Evolutionary conservation across 192 early-diverging fungal genomes (phyloP).

Genomic region (Phlyctochytrium bullatum): DNA sequence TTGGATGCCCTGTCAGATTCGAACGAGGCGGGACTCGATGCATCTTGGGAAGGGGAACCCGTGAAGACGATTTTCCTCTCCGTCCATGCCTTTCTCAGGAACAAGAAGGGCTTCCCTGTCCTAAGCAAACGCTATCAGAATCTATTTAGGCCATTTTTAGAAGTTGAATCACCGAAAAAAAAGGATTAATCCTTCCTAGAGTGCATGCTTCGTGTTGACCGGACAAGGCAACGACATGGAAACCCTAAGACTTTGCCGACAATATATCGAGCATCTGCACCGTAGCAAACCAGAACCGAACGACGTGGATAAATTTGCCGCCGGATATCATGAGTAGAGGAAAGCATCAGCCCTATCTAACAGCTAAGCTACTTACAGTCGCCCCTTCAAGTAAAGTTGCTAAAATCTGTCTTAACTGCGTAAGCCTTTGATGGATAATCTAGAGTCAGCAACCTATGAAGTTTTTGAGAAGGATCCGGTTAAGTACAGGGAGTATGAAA

Average conservation of each 20-base stretch:
- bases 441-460: constrained; percentile 92
- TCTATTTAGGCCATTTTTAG: constrained; percentile 55
- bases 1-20: constrained; percentile 55
- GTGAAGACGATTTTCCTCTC: constrained; percentile 74
- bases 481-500: constrained; percentile 91
- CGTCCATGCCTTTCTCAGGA: constrained; percentile 68
- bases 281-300: constrained; percentile 56
- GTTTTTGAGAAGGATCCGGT: constrained; percentile 93
- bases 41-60: constrained; percentile 87
- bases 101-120: constrained; percentile 85
- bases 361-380: constrained; percentile 23
- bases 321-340: constrained; percentile 86
- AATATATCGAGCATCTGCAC: constrained; percentile 79
- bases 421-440: constrained; percentile 92
- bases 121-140: constrained; percentile 74
- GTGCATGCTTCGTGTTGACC: constrained; percentile 7
- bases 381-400: constrained; percentile 33
- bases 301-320: constrained; percentile 71
- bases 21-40: constrained; percentile 36
- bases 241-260: constrained; percentile 53
- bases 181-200: background rate
- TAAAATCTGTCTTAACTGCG: constrained; percentile 70
- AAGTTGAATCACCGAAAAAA: background rate
- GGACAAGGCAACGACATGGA: constrained; percentile 35
- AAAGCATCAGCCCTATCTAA: constrained; percentile 53